Evolutionary conservation across 139 green algal species (phyloP), one percentile per base, ranked within the genome.

Genomic region (Chlorella sp.): DNA sequence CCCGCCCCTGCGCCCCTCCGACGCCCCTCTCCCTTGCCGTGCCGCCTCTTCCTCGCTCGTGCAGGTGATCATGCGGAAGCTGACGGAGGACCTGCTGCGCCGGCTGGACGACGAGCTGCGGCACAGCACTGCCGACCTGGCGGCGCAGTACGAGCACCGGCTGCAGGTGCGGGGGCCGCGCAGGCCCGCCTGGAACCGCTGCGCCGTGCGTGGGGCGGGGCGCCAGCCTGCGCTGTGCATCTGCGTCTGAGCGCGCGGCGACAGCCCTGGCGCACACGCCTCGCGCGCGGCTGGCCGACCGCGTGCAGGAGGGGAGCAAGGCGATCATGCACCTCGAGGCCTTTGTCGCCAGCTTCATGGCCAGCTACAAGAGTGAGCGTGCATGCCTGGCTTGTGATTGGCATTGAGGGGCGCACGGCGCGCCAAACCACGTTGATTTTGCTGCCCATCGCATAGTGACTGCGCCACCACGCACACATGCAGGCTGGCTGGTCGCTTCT

Each of bases 251-350:
- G n/a, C n/a, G n/a, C n/a, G n/a, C n/a, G n/a, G n/a, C n/a, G n/a
- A n/a, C n/a, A n/a, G n/a, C n/a, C n/a, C n/a, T n/a, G n/a, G n/a
- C n/a, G n/a, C n/a, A n/a, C n/a, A n/a, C n/a, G n/a, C n/a, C n/a
- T n/a, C n/a, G n/a, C n/a, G n/a, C n/a, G n/a, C n/a, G n/a, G n/a
- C 61, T 67, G 35, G 19, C n/a, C 5, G 19, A 27, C 42, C 17
- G 29, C 42, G n/a, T 76, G 64, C 81, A 91, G 74, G 83, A 91
- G 69, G 96, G 95, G 15, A 81, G 84, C 40, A 99, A 99, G 80
- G 79, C 94, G 31, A 98, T 99, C 73, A 97, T 98, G 67, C 96
- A 99, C 83, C 51, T 99, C 36, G 96, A 99, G 84, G 95, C 95
- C 3, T 99, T 98, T 79, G 88, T 97, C 29, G 95, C 95, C 14